phyloP scores from a whole-genome alignment of 2,329 filamentous ascomycete genomes.

The Nemania diffusa region DNA sequence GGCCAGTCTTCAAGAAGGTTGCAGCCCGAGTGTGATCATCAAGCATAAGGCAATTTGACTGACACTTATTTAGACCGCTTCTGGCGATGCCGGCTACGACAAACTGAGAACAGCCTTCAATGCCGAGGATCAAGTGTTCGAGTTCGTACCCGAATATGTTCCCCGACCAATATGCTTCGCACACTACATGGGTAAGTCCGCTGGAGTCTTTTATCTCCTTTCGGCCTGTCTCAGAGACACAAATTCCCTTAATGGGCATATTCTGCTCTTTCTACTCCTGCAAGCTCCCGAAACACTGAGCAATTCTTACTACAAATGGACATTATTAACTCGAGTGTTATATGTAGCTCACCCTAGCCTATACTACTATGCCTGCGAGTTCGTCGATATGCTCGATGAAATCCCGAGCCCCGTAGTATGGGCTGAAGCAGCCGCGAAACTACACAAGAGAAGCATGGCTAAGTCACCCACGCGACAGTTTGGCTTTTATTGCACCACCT shows the following conservation, averaged over 20 bases:
- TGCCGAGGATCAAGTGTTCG: slow-evolving; percentile 34
- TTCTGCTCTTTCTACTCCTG: no score
- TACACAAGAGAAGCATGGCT: slow-evolving; percentile 44
- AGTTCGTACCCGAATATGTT: slow-evolving; percentile 7
- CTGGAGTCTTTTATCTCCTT: no score
- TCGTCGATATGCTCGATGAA: slow-evolving; percentile 43
- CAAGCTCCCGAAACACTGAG: no score
- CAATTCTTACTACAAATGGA: no score
- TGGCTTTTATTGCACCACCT: slow-evolving; percentile 40
- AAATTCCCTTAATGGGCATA: no score
- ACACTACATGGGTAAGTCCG: no score
- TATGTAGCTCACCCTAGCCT: slow-evolving; percentile 38
- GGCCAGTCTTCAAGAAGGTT: slow-evolving; percentile 16
- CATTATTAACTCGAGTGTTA: no score
- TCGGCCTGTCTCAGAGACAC: no score
- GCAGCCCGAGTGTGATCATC: neutral
- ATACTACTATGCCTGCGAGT: slow-evolving; percentile 44
- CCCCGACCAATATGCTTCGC: slow-evolving; percentile 30
- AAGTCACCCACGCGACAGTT: slow-evolving; percentile 41
- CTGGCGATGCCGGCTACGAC: slow-evolving; percentile 29
- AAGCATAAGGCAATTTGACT: neutral
- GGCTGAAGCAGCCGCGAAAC: slow-evolving; percentile 36
- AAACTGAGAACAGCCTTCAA: slow-evolving; percentile 40
- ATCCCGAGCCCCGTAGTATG: slow-evolving; percentile 37
- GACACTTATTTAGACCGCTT: slow-evolving; percentile 16